Percentiles rank a stretch among this genome's conserved stretches.
Conservation (phyloP, 2,329 filamentous ascomycete genomes). For the Myotisia sp. region DNA sequence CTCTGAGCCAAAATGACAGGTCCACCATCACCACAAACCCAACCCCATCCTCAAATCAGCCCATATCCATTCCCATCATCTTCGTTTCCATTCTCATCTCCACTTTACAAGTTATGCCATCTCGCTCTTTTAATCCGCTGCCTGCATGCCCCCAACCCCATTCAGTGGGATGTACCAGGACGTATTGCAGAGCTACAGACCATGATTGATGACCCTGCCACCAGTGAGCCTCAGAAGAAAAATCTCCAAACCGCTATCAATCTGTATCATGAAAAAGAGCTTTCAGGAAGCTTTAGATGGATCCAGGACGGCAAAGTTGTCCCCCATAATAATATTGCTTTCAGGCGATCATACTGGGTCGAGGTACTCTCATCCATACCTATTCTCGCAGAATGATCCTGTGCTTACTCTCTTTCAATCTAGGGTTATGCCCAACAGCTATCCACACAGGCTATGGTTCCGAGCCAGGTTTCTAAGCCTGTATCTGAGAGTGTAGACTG, state of each 20-base stretch:
- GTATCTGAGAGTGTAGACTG: no score
- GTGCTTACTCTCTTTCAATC: no score
- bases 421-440: no score
- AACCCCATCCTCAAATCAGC: no score
- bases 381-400: no score
- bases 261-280: slow-evolving; percentile 8
- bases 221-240: slow-evolving; percentile 8
- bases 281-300: slow-evolving; percentile 6
- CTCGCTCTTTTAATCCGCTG: slow-evolving; percentile 7
- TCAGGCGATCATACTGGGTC: slow-evolving; percentile 7
- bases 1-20: no score
- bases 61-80: not conserved
- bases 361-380: no score
- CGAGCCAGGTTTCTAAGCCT: no score
- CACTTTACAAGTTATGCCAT: slow-evolving; percentile 3
- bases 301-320: slow-evolving; percentile 10
- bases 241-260: slow-evolving; percentile 10
- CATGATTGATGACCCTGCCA: slow-evolving; percentile 9
- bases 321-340: slow-evolving; percentile 6
- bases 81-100: not conserved
- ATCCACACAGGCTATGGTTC: no score
- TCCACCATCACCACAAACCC: no score
- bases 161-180: slow-evolving; percentile 9
- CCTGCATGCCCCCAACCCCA: slow-evolving; percentile 8
- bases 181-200: slow-evolving; percentile 9